Conservation (phyloP, 768 basidiomycete species). For the Lactifluus rugatus region DNA sequence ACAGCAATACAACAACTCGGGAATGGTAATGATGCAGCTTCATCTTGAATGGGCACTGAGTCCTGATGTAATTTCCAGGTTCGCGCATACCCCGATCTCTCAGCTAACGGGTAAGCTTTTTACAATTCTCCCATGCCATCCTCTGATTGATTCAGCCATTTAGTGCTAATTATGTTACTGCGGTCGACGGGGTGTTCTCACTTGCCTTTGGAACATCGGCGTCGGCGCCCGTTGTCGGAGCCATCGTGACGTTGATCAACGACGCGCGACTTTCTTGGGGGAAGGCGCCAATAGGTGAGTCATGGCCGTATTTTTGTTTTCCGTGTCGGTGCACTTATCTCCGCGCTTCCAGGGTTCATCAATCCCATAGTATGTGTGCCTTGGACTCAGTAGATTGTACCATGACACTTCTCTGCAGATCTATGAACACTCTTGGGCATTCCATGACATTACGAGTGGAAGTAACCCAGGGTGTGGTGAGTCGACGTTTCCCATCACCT, state of each 20-base stretch:
- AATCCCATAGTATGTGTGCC: background rate
- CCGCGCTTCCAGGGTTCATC: background rate
- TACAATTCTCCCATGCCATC: background rate
- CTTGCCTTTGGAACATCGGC: constrained; percentile 30
- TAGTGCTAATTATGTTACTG: constrained; percentile 6
- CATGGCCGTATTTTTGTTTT: background rate
- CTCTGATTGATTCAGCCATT: background rate
- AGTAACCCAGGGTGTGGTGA: constrained; percentile 11
- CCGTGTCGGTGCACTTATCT: background rate
- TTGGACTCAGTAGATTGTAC: background rate
- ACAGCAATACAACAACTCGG: constrained; percentile 28
- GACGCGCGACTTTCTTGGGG: constrained; percentile 28
- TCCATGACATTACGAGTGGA: constrained; percentile 10
- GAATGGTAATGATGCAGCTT: constrained; percentile 18
- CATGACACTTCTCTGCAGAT: constrained; percentile 1
- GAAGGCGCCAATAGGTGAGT: constrained; percentile 18
- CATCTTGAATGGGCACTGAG: background rate
- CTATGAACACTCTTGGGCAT: background rate
- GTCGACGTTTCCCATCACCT: background rate
- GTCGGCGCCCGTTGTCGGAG: constrained; percentile 27
- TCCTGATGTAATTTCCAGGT: constrained; percentile 5
- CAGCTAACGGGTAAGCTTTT: constrained; percentile 27
- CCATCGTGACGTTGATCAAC: constrained; percentile 30
- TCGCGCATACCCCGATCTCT: constrained; percentile 27
- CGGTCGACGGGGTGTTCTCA: constrained; percentile 22